A percentile compares a stretch with the other conserved stretches of the same genome.
phyloP scores from a whole-genome alignment of 2,329 filamentous ascomycete species.

The Penicillium sp. region DNA sequence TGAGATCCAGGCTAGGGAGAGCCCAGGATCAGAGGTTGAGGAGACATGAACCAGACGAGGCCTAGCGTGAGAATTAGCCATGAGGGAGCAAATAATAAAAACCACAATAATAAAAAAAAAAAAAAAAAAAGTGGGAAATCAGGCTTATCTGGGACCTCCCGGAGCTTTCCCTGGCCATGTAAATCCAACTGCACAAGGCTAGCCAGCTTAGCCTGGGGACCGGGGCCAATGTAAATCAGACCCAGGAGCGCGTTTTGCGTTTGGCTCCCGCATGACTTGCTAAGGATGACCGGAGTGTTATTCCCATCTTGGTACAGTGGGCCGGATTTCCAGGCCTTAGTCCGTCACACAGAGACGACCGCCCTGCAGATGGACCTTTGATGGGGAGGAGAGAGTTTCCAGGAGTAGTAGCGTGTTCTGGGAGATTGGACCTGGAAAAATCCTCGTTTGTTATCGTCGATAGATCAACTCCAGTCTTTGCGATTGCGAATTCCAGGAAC shows the following conservation, averaged over 20 bases:
- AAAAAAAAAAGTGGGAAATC: background rate
- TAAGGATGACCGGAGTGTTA: slow-evolving; percentile 5
- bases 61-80: slow-evolving; percentile 3
- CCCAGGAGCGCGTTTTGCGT: slow-evolving; percentile 1
- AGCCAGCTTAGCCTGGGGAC: slow-evolving; percentile 1
- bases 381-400: background rate
- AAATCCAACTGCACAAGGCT: slow-evolving; percentile 9
- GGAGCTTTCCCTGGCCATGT: slow-evolving; percentile 1
- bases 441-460: background rate
- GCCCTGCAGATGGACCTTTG: background rate
- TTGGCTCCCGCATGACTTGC: slow-evolving; percentile 9
- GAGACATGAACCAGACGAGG: background rate
- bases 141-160: slow-evolving; percentile 11
- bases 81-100: background rate
- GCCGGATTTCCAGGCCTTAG: slow-evolving; percentile 3
- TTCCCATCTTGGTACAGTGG: slow-evolving; percentile 11
- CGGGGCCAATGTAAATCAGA: slow-evolving; percentile 8
- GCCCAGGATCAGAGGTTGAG: slow-evolving; percentile 1
- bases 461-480: background rate
- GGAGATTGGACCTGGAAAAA: background rate
- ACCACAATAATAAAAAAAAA: no score
- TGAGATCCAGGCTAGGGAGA: slow-evolving; percentile 14
- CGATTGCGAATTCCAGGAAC: background rate
- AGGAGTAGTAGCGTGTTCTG: background rate
- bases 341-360: background rate